Base-by-base conservation (phyloP, 371 early-diverging fungal species). In the Circinella umbellata region DNA sequence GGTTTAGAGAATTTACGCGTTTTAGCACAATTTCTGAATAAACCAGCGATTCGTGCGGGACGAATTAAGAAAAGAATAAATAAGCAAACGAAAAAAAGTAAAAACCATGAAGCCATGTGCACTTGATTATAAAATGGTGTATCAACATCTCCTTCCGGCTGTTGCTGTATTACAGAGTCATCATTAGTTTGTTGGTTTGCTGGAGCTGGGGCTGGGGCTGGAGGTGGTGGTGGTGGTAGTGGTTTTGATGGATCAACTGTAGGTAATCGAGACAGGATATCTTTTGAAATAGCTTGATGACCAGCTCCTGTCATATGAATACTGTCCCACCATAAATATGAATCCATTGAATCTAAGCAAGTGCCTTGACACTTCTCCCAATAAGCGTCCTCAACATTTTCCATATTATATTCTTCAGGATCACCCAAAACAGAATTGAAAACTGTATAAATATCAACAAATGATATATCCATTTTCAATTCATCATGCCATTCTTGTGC, bases 321-420 rank as follows among this genome's bases (percentile, higher is more conserved):
- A 1, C 36, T 38, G 65, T 83, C 84, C 77, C 79, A 83, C 84
- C 84, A 83, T 49, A 83, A 68, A 69, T 81, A 81, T 10, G 68
- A 66, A 59, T 83, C 68, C 4, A 81, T 61, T 11, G 72, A 36
- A 48, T 81, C 73, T 3, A 37, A 18, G 37, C 84, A 83, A 15
- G 69, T 67, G 2, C 81, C 84, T 54, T 79, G 80, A 68, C 84
- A 83, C 18, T 27, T 69, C 6, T 81, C 77, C 84, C 84, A 83
- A 62, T 83, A 83, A n/a, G 84, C 80, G 18, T 76, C 61, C 1
- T 83, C 79, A 18, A 81, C 80, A 62, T 83, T 66, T 20, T 74
- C 65, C 10, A 83, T 73, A 4, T 68, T 62, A 48, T 75, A 76
- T 11, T 61, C 67, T 39, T 68, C 65, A 8, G 81, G 79, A 70